A percentile compares a stretch with the other conserved stretches of the same genome.
Evolutionary conservation across 805 yeast genomes (phyloP).

Genomic region (Torulaspora microellipsoides): DNA sequence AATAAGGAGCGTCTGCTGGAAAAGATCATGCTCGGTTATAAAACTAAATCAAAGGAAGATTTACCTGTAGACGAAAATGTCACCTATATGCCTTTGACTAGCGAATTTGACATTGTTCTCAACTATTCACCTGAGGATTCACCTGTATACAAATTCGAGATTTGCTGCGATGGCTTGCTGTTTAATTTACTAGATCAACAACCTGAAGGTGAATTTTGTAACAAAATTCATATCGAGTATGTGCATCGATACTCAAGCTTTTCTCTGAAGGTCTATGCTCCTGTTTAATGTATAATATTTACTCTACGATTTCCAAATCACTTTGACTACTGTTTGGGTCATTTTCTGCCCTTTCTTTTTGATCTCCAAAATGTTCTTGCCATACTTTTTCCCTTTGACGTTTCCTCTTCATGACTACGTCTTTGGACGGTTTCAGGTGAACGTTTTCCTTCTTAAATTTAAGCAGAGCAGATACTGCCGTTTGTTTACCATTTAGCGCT

Average conservation of each 20-base stretch:
- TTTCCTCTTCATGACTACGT: conserved; percentile 27
- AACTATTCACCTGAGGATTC: conserved; percentile 1
- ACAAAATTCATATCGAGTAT: conserved; percentile 13
- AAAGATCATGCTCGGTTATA: conserved; percentile 29
- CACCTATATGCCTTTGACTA: conserved; percentile 16
- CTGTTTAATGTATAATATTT: neutral
- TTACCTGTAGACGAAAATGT: conserved; percentile 13
- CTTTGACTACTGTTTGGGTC: conserved; percentile 24
- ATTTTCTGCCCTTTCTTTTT: conserved; percentile 3
- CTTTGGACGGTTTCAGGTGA: conserved; percentile 33
- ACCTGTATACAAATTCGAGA: conserved; percentile 17
- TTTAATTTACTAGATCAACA: conserved; percentile 18
- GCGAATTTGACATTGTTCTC: conserved; percentile 17
- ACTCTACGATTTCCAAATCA: conserved; percentile 33
- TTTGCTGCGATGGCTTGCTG: conserved; percentile 32
- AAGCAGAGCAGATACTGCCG: conserved; percentile 29
- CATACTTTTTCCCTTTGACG: conserved; percentile 30
- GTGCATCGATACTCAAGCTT: conserved; percentile 10
- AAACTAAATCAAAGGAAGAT: conserved; percentile 11
- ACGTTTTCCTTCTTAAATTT: conserved; percentile 35
- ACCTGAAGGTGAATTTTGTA: conserved; percentile 1
- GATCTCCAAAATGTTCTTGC: conserved; percentile 27
- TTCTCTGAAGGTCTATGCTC: conserved; percentile 10
- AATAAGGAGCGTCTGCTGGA: conserved; percentile 10
- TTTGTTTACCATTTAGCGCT: conserved; percentile 19